A percentile compares a stretch with the other conserved stretches of the same genome.
Evolutionary conservation across 495 filamentous ascomycete genomes (phyloP).

Genomic region (Symbiotaphrina buchneri): DNA sequence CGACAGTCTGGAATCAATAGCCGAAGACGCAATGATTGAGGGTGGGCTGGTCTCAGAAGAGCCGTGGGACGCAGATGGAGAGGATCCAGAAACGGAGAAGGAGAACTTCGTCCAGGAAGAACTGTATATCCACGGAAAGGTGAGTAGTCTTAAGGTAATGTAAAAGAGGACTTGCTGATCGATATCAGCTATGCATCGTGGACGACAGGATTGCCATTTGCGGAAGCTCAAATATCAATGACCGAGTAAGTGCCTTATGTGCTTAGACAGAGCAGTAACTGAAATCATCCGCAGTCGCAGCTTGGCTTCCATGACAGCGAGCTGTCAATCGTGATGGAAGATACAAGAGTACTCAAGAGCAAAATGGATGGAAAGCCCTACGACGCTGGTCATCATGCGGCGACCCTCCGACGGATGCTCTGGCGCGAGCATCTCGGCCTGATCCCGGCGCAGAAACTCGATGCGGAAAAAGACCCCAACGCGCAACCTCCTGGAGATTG

Average conservation of each 20-base stretch:
- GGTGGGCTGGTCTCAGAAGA: constrained; percentile 43
- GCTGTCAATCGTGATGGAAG: constrained; percentile 80
- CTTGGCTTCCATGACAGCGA: constrained; percentile 79
- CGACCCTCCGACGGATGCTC: constrained; percentile 61
- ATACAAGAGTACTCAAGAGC: constrained; percentile 46
- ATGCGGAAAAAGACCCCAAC: constrained; percentile 52
- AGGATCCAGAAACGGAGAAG: constrained; percentile 50
- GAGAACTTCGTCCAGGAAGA: constrained; percentile 87
- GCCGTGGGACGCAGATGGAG: constrained; percentile 46
- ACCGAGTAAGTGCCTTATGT: constrained; percentile 29
- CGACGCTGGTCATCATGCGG: constrained; percentile 51
- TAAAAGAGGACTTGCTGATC: not conserved
- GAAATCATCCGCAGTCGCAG: constrained; percentile 32
- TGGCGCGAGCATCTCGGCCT: constrained; percentile 90
- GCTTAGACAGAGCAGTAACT: constrained; percentile 3
- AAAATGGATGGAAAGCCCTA: constrained; percentile 61
- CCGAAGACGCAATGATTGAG: constrained; percentile 60
- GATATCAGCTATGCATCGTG: constrained; percentile 37
- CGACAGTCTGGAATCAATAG: constrained; percentile 42
- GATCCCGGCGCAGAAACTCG: constrained; percentile 46
- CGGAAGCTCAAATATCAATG: constrained; percentile 81
- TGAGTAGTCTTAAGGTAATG: constrained; percentile 4
- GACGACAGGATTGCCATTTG: constrained; percentile 70
- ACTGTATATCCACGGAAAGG: constrained; percentile 79
- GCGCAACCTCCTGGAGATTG: constrained; percentile 58